phyloP scores from a whole-genome alignment of 495 filamentous ascomycete genomes.

The Pyronema omphalodes region DNA sequence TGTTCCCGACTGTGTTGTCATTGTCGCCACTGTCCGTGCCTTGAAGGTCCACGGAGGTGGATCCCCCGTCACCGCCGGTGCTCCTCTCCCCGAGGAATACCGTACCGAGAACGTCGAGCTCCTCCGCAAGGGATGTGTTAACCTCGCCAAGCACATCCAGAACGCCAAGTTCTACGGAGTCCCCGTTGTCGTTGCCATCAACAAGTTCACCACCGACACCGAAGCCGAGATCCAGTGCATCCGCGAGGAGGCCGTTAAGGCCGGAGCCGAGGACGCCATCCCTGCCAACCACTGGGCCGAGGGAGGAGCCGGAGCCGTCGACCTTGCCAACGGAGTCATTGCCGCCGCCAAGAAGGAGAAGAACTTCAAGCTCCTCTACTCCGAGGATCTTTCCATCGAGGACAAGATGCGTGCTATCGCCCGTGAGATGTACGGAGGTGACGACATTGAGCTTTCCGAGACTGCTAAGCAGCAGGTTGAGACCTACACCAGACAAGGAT shows the following conservation, averaged over 20 bases:
- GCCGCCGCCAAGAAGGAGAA: constrained; percentile 66
- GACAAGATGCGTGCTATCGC: constrained; percentile 85
- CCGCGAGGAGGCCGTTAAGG: constrained; percentile 75
- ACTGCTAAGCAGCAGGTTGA: constrained; percentile 90
- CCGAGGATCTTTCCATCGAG: constrained; percentile 59
- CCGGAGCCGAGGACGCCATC: constrained; percentile 85
- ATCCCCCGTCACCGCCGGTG: constrained; percentile 75
- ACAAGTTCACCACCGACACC: constrained; percentile 86
- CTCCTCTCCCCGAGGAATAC: constrained; percentile 65
- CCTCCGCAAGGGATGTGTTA: constrained; percentile 74
- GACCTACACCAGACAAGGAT: constrained; percentile 80
- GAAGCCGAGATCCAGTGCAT: constrained; percentile 79
- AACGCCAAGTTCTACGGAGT: constrained; percentile 81
- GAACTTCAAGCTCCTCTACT: constrained; percentile 78
- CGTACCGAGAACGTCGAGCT: constrained; percentile 83
- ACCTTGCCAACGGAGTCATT: constrained; percentile 76
- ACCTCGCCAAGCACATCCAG: constrained; percentile 79
- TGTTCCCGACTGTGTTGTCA: constrained; percentile 77
- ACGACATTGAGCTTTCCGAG: constrained; percentile 80
- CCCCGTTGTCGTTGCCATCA: constrained; percentile 94
- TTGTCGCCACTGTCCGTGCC: constrained; percentile 88
- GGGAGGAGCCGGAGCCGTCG: constrained; percentile 77
- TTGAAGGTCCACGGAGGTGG: constrained; percentile 94
- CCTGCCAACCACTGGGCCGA: constrained; percentile 94
- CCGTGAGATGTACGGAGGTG: constrained; percentile 83